Evolutionary conservation across 164 flowering plant species (phyloP).

Genomic region (Liriodendron chinense): DNA sequence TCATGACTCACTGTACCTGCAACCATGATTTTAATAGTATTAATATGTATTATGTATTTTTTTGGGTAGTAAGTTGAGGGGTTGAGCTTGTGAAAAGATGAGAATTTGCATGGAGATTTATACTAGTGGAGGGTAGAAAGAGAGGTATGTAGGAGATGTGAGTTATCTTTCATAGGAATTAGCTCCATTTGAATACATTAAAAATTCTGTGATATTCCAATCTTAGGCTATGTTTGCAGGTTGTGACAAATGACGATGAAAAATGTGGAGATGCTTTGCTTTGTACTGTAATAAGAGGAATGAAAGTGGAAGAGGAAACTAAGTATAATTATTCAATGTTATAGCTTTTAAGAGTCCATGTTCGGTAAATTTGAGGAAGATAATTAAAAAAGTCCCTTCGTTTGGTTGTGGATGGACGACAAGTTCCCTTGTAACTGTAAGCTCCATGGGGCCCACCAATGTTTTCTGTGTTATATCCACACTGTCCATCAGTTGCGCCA

Average conservation of each 20-base stretch:
- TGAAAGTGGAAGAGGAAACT: background rate
- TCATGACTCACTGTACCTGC: conserved; percentile 4
- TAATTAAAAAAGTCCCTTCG: too few relatives aligned
- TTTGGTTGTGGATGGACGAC: too few relatives aligned
- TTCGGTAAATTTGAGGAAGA: background rate
- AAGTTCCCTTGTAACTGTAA: too few relatives aligned
- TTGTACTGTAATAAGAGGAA: background rate
- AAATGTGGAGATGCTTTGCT: background rate
- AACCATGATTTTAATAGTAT: background rate
- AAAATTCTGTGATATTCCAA: background rate
- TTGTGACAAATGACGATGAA: background rate
- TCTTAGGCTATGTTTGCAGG: background rate
- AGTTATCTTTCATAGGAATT: background rate
- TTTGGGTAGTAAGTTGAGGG: background rate
- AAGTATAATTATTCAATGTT: background rate
- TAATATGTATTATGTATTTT: background rate
- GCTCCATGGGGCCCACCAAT: too few relatives aligned
- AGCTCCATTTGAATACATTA: background rate
- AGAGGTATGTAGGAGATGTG: background rate
- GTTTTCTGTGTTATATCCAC: too few relatives aligned
- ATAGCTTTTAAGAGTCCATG: background rate
- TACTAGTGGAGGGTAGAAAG: background rate
- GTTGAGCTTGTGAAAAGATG: background rate
- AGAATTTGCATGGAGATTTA: background rate
- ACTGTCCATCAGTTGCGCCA: too few relatives aligned